A percentile compares a stretch with the other conserved stretches of the same genome.
These are phyloP conservation scores for Thielaviopsis musarum DNA, from an alignment of 2,329 filamentous ascomycete species.

Conservation along the genomic window DNA sequence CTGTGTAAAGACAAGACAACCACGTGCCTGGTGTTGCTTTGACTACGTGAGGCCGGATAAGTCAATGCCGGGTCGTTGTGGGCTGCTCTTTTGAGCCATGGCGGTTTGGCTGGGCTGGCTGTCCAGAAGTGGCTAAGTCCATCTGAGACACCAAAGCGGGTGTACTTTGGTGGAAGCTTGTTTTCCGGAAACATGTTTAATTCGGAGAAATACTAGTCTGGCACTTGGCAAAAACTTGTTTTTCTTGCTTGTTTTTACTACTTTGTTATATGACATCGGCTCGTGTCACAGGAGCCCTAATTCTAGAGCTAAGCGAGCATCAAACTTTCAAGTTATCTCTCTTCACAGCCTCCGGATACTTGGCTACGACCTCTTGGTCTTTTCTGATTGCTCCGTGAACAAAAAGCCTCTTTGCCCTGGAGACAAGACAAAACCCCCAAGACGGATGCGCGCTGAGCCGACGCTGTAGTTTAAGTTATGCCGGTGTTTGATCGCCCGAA, in stretches of 20 bases:
- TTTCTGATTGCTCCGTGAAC: no score
- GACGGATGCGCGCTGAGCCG: neutral
- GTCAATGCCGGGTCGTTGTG: neutral
- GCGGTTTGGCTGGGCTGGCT: neutral
- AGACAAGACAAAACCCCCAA: neutral
- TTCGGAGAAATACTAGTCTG: no score
- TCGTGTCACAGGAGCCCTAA: neutral
- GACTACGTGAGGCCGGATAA: neutral
- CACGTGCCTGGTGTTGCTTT: neutral
- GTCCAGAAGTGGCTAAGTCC: neutral
- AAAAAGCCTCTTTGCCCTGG: no score
- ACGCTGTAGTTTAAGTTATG: neutral
- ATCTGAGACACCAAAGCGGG: no score
- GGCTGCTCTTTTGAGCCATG: neutral
- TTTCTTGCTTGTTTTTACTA: no score
- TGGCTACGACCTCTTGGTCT: neutral
- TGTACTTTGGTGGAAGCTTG: no score
- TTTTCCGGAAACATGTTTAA: no score
- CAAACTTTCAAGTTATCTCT: neutral
- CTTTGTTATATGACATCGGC: neutral
- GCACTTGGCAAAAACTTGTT: no score
- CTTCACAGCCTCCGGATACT: neutral
- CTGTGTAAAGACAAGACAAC: neutral
- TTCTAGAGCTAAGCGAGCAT: neutral
- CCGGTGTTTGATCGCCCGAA: neutral